phyloP scores from a whole-genome alignment of 805 yeast species.

The Starmerella stellata region DNA sequence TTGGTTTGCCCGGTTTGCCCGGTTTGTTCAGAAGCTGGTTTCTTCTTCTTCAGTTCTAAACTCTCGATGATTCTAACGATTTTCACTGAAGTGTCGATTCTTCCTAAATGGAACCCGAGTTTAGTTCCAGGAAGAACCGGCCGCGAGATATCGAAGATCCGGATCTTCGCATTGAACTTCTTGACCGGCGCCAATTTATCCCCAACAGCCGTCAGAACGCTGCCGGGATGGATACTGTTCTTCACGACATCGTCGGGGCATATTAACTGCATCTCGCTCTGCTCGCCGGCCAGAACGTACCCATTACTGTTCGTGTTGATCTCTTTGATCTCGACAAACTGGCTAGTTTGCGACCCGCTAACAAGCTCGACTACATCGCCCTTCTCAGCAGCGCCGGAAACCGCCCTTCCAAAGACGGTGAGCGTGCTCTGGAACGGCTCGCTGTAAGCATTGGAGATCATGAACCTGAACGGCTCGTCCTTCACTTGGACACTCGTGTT shows the following conservation, averaged over 20 bases:
- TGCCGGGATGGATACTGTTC: slow-evolving; percentile 44
- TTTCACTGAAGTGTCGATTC: slow-evolving; percentile 52
- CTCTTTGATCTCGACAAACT: slow-evolving; percentile 10
- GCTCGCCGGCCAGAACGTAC: slow-evolving; percentile 40
- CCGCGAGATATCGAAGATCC: slow-evolving; percentile 45
- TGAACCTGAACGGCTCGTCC: slow-evolving; percentile 30
- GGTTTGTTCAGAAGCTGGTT: too few species aligned
- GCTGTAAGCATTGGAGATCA: slow-evolving; percentile 44
- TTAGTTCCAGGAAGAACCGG: slow-evolving; percentile 72
- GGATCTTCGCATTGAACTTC: slow-evolving; percentile 37
- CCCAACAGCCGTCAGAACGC: slow-evolving; percentile 37
- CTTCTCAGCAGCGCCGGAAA: slow-evolving; percentile 48
- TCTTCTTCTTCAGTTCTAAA: slow-evolving; percentile 14
- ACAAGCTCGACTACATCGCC: slow-evolving; percentile 39
- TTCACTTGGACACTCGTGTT: slow-evolving; percentile 4
- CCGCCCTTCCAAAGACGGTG: slow-evolving; percentile 44
- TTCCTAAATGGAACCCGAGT: slow-evolving; percentile 58
- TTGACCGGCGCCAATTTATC: slow-evolving; percentile 32
- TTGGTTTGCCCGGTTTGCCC: slow-evolving; percentile 26
- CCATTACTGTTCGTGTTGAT: slow-evolving; percentile 18
- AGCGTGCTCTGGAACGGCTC: slow-evolving; percentile 33
- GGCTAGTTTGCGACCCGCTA: slow-evolving; percentile 25
- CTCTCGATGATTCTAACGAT: slow-evolving; percentile 31
- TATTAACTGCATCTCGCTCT: slow-evolving; percentile 30
- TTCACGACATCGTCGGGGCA: slow-evolving; percentile 6